Conservation (phyloP, 1,284 basidiomycete genomes). For the Leccinum variabile region DNA sequence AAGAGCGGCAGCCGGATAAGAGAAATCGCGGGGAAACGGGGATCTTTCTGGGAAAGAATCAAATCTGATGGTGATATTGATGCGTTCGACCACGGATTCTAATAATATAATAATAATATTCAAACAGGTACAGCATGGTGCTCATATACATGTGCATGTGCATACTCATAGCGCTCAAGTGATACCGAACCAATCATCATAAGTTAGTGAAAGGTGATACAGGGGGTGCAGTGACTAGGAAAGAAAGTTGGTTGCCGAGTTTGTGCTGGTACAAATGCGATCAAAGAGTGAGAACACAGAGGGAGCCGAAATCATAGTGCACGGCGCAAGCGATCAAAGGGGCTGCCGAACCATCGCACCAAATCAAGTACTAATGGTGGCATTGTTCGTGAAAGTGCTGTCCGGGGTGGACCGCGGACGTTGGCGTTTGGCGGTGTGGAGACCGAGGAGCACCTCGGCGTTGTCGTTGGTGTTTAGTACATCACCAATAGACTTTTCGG, state of each 20-base stretch:
- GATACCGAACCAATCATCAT: constrained; percentile 9
- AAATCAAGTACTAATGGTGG: constrained; percentile 31
- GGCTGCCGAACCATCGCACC: background rate
- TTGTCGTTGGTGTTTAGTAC: constrained; percentile 72
- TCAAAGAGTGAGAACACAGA: background rate
- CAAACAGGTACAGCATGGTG: background rate
- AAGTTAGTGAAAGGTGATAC: constrained; percentile 28
- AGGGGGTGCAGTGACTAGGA: constrained; percentile 13
- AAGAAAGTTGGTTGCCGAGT: constrained; percentile 15
- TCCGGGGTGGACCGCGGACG: constrained; percentile 17
- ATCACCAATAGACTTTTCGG: constrained; percentile 64
- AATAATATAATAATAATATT: background rate
- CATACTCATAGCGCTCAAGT: constrained; percentile 3
- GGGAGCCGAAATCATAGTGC: constrained; percentile 10
- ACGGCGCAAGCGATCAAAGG: constrained; percentile 7
- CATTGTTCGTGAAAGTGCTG: constrained; percentile 18
- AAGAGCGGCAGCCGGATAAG: constrained; percentile 45
- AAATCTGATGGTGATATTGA: background rate
- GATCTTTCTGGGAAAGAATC: constrained; percentile 8
- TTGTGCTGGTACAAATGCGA: constrained; percentile 30
- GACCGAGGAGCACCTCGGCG: constrained; percentile 55
- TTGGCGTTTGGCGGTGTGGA: constrained; percentile 43
- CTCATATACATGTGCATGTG: constrained; percentile 1
- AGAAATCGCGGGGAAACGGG: constrained; percentile 11
- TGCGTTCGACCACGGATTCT: background rate